Conservation (phyloP, 495 filamentous ascomycete species). For the Pseudoneurospora amorphoporcata region DNA sequence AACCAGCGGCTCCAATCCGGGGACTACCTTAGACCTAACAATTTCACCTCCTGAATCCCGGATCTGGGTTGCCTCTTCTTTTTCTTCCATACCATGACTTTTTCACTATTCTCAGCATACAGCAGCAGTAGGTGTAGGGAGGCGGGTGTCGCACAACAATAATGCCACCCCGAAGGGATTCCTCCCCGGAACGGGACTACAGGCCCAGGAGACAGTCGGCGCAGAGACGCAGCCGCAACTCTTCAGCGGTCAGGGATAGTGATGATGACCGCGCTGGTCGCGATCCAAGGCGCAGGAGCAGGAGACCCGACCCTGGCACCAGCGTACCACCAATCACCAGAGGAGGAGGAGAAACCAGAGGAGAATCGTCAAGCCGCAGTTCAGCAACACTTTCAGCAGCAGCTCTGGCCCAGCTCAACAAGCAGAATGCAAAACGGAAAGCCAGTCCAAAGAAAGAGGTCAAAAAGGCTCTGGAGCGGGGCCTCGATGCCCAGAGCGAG, state of each 20-base stretch:
- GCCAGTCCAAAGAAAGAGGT: not conserved
- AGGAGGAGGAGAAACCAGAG: conserved; percentile 5
- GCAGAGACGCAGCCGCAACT: not conserved
- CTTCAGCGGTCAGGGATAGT: not conserved
- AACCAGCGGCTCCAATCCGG: not conserved
- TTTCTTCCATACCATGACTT: not conserved
- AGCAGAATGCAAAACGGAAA: conserved; percentile 36
- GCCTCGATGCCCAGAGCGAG: conserved; percentile 3
- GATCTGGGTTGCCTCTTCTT: not conserved
- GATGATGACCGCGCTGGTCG: not conserved
- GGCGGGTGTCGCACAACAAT: not conserved
- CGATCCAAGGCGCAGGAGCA: conserved; percentile 1
- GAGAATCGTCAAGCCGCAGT: conserved; percentile 1
- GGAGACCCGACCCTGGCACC: conserved; percentile 14
- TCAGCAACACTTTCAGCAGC: conserved; percentile 38
- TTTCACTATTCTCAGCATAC: not conserved
- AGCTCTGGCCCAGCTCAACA: conserved; percentile 51
- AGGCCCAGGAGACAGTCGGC: not conserved
- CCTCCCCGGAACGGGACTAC: not conserved
- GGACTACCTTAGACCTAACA: too few relatives aligned
- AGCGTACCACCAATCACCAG: conserved; percentile 11
- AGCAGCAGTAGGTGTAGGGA: not conserved
- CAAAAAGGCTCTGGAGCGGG: not conserved
- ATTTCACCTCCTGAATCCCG: not conserved
- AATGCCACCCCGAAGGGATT: not conserved